These are phyloP conservation scores for Pontederia crassipes DNA, from an alignment of 176 grass and related monocot genomes.

Conservation along the genomic window DNA sequence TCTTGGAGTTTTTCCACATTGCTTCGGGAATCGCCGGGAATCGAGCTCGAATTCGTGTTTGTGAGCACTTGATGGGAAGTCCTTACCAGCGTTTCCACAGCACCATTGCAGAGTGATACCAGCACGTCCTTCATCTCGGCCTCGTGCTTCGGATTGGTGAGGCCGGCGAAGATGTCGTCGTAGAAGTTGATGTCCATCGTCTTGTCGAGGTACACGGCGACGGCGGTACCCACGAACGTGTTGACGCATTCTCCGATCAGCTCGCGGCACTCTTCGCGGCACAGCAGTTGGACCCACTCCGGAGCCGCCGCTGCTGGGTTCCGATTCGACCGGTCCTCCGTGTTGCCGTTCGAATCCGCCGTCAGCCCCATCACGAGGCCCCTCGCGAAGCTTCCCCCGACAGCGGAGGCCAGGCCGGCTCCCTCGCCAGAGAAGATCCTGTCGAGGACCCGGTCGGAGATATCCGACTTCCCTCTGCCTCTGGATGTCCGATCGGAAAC, in stretches of 20 bases:
- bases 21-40: too few relatives aligned
- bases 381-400: constrained; percentile 65
- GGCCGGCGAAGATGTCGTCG: constrained; percentile 71
- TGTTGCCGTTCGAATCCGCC: constrained; percentile 1
- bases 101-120: constrained; percentile 62
- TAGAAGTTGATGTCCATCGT: constrained; percentile 94
- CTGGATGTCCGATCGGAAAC: background rate
- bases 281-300: constrained; percentile 57
- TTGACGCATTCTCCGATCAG: constrained; percentile 42
- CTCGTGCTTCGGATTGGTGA: constrained; percentile 71
- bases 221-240: constrained; percentile 52
- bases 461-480: background rate
- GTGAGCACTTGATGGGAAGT: constrained; percentile 56
- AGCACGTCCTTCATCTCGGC: constrained; percentile 67
- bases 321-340: background rate
- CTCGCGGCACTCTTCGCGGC: constrained; percentile 33
- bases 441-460: constrained; percentile 62
- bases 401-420: constrained; percentile 46
- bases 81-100: constrained; percentile 81
- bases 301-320: constrained; percentile 21
- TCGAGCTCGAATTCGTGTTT: background rate
- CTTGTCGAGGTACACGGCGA: constrained; percentile 84
- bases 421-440: constrained; percentile 71
- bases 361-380: constrained; percentile 48
- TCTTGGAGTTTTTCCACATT: constrained; percentile 10